Evolutionary conservation across 2,329 filamentous ascomycete species (phyloP), one percentile per base, ranked within the genome.

Genomic region (Stagonosporopsis chrysanthemi): DNA sequence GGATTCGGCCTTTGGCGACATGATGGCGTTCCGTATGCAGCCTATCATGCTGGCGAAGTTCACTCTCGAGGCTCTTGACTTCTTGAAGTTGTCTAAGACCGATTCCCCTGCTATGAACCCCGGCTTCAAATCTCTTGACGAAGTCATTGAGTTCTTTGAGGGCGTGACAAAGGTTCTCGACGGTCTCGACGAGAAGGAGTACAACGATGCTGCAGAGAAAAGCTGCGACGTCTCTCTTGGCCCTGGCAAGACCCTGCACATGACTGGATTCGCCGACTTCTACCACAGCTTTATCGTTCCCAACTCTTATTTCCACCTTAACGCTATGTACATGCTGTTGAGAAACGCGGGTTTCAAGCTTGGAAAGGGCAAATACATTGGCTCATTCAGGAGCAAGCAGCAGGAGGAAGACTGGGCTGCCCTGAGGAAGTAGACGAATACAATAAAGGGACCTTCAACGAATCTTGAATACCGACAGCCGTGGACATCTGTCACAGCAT

Each of bases 251-350:
- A 59, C 58, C 2, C 40, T 69, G 28, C 40, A 58, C 2, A 62
- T 68, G 52, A 58, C 53, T 23, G 50, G 56, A 4, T 28, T 65
- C n/a, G 56, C 50, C 11, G 62, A 64, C 24, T 64, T 58, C 36
- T 55, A 56, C n/a, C 51, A 57, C 35, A 31, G 48, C 28, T 69
- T 68, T 29, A 58, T 51, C 6, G 33, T 69, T 4, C 66, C 66
- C 14, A 69, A 69, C 56, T 44, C 58, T 38, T 69, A 64, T 38
- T 69, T 69, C 51, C 65, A 69, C 43, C 56, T 68, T 28, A 69
- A 67, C 42, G 51, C 63, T 14, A 65, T 69, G 55, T 69, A 69
- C 43, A 67, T 66, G 66, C 35, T 66, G 17, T 22, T 69, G 26
- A 62, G 66, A 36, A 61, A 44, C 17, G 62, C 56, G 14, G 66